Conservation (phyloP, 1,284 basidiomycete species). For the Cryptococcus wingfieldii region DNA sequence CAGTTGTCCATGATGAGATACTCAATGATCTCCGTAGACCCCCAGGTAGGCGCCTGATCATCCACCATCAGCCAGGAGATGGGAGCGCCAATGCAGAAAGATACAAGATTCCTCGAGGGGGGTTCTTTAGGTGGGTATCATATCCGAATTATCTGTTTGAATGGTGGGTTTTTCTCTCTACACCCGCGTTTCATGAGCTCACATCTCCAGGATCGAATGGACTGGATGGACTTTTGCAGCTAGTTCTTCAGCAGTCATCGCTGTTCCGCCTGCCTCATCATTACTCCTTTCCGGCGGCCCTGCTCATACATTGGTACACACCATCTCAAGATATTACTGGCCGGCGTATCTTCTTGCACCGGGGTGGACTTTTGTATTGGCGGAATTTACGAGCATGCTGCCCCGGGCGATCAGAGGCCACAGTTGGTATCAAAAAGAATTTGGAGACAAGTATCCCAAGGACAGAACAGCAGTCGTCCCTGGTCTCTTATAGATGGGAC, state of each 20-base stretch:
- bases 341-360: constrained; percentile 53
- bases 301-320: background rate
- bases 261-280: constrained; percentile 38
- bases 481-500: constrained; percentile 5
- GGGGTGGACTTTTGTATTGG: constrained; percentile 69
- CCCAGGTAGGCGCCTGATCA: constrained; percentile 17
- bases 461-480: constrained; percentile 64
- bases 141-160: constrained; percentile 92
- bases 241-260: constrained; percentile 44
- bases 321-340: constrained; percentile 14
- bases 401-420: constrained; percentile 76
- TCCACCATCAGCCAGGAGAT: constrained; percentile 21
- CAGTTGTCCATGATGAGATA: constrained; percentile 78
- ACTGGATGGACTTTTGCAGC: constrained; percentile 66
- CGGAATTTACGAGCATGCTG: constrained; percentile 69
- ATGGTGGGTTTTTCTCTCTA: constrained; percentile 48
- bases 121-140: constrained; percentile 72
- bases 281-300: constrained; percentile 9
- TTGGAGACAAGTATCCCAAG: constrained; percentile 62
- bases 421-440: constrained; percentile 69
- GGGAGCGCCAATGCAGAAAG: constrained; percentile 39
- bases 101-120: constrained; percentile 79
- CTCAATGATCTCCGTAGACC: constrained; percentile 65
- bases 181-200: background rate
- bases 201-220: constrained; percentile 65